Evolutionary conservation across 768 basidiomycete genomes (phyloP).

Genomic region (Naganishia onofrii): DNA sequence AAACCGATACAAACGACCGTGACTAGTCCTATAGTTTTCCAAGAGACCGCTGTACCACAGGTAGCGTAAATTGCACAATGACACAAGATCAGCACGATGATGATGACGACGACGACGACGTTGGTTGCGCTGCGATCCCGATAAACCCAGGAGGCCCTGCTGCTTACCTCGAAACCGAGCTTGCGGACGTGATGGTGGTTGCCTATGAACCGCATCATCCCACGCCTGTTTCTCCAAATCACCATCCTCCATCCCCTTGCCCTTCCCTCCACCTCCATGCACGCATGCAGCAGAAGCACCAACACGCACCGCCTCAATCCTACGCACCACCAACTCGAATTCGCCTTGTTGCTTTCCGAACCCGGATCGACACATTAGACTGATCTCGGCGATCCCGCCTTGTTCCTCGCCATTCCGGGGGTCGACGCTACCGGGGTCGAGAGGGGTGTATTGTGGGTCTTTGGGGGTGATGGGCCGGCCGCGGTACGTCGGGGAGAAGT

Average conservation of each 20-base stretch:
- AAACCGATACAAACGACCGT: conserved; percentile 8
- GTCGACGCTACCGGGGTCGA: conserved; percentile 36
- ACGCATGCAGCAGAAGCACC: not conserved
- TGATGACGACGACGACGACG: too few species aligned
- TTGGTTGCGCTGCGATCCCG: too few species aligned
- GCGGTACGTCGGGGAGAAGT: conserved; percentile 49
- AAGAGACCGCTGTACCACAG: conserved; percentile 10
- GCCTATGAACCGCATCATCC: not conserved
- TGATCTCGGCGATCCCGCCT: conserved; percentile 44
- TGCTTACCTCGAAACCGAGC: conserved; percentile 21
- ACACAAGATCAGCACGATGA: too few species aligned
- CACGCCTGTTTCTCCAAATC: conserved; percentile 16
- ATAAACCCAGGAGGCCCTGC: not conserved
- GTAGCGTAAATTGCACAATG: too few species aligned
- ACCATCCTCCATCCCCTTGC: conserved; percentile 25
- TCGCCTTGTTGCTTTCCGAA: conserved; percentile 52
- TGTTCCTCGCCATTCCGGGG: not conserved
- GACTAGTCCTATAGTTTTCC: conserved; percentile 16
- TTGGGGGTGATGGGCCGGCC: conserved; percentile 40
- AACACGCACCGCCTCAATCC: conserved; percentile 35
- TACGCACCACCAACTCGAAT: conserved; percentile 45
- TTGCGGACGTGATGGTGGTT: too few species aligned
- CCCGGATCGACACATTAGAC: conserved; percentile 51
- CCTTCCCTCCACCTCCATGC: conserved; percentile 29
- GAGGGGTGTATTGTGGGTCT: conserved; percentile 42